Percentiles rank a stretch among this genome's conserved stretches.
These are phyloP conservation scores for Carallia brachiata DNA, from an alignment of 345 rosid genomes.

Conservation along the genomic window DNA sequence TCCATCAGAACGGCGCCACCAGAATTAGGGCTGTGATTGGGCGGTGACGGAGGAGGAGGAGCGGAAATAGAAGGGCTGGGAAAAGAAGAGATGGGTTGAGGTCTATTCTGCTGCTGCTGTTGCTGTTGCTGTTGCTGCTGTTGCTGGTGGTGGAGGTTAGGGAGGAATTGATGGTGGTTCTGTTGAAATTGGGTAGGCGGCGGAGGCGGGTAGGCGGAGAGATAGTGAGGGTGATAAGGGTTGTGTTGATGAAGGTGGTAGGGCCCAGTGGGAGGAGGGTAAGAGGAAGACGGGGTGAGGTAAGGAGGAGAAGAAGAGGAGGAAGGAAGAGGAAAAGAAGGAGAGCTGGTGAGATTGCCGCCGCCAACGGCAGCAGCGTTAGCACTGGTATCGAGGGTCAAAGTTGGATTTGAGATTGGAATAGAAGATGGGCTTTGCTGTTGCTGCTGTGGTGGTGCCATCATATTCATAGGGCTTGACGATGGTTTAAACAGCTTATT, in stretches of 20 bases:
- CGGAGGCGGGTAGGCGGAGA: constrained; percentile 25
- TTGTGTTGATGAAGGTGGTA: constrained; percentile 12
- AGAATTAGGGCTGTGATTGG: constrained; percentile 8
- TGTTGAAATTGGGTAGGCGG: constrained; percentile 37
- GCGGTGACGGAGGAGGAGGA: constrained; percentile 16
- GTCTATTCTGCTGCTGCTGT: constrained; percentile 13
- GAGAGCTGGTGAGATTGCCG: constrained; percentile 23
- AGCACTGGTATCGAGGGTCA: not conserved
- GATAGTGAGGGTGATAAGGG: constrained; percentile 40
- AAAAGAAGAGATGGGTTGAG: constrained; percentile 19
- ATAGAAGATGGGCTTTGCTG: constrained; percentile 16
- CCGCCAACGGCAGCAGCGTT: not conserved
- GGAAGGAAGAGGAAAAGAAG: constrained; percentile 29
- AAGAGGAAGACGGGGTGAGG: constrained; percentile 52
- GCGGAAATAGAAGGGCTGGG: constrained; percentile 17
- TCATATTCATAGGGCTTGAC: constrained; percentile 19
- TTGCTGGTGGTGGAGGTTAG: constrained; percentile 16
- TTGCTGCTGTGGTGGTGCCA: constrained; percentile 13
- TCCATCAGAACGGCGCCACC: constrained; percentile 26
- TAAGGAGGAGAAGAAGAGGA: constrained; percentile 30
- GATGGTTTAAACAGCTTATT: constrained; percentile 40
- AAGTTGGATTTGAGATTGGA: not conserved
- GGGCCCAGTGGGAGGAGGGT: constrained; percentile 57
- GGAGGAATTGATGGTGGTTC: constrained; percentile 28
- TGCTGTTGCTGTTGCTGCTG: constrained; percentile 10